Base-by-base conservation (phyloP, 192 early-diverging fungal genomes). In the Coemansia sp. region DNA sequence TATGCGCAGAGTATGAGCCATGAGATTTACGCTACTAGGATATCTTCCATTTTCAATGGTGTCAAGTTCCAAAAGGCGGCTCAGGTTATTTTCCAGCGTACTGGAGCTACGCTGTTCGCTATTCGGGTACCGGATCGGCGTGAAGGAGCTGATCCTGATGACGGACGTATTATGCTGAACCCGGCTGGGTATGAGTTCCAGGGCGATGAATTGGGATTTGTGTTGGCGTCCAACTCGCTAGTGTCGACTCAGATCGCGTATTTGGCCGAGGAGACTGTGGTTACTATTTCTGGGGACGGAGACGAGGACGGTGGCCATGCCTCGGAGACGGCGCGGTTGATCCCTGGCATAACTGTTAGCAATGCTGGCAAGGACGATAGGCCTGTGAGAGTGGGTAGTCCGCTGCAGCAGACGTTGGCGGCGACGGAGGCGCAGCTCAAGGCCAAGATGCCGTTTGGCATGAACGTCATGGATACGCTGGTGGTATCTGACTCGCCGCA, bases 181-280 rank as follows among this genome's bases (percentile, higher is more conserved):
- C 92, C 92, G 0, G 64, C 70, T 9, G 73, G 83, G 61, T 86
- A 91, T 65, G 75, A 81, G 52, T 65, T 92, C 29, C 52, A 72
- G 2, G 92, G 88, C 41, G 86, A 87, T 33, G 92, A 93, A 73
- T 76, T 80, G 27, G 90, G 86, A 29, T 93, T 89, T 76, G 78
- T 91, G 8, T 84, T 90, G 24, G 70, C 85, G 16, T 54, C 65
- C 47, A 76, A 80, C 52, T 76, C 85, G 24, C 80, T 83, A 27
- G 78, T 78, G 5, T 77, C 85, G 18, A 51, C 70, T 16, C 70
- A 80, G 62, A 81, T 86, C 18, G 78, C 85, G 1, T 75, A 77
- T 29, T 33, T 85, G 63, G 46, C 71, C 2, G 79, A 85, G 47
- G 75, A 70, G 3, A 40, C 78, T 0, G 18, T 66, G 1, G 60